These are phyloP conservation scores for Thinopyrum elongatum DNA, from an alignment of 176 grass and related monocot species.

Conservation along the genomic window DNA sequence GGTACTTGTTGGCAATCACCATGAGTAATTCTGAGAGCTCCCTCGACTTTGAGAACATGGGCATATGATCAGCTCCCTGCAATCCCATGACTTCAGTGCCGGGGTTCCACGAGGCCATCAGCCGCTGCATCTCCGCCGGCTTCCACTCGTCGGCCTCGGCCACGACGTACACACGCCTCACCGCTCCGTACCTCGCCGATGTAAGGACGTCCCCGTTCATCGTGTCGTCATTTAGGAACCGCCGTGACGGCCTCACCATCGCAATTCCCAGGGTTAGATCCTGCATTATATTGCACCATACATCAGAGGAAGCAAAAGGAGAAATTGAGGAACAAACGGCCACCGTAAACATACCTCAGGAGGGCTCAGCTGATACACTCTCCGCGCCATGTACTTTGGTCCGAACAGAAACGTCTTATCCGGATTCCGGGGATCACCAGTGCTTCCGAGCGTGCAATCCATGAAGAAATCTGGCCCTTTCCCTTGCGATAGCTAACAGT, in stretches of 20 bases:
- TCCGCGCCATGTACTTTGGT: background rate
- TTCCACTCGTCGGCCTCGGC: constrained; percentile 10
- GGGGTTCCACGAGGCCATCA: constrained; percentile 42
- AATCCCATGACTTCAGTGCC: constrained; percentile 35
- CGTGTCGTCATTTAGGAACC: constrained; percentile 15
- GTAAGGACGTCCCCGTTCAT: constrained; percentile 10
- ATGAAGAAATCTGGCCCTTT: background rate
- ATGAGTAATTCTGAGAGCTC: constrained; percentile 34
- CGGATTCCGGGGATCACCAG: background rate
- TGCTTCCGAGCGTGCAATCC: background rate
- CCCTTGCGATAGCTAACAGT: background rate
- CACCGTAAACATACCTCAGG: background rate
- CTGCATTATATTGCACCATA: background rate
- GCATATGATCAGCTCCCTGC: constrained; percentile 48
- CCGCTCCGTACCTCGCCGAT: constrained; percentile 26
- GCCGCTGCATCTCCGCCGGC: background rate
- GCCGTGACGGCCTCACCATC: constrained; percentile 5
- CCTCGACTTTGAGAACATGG: constrained; percentile 42
- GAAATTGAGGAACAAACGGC: too few relatives aligned
- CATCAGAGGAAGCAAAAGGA: too few relatives aligned
- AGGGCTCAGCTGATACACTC: constrained; percentile 23
- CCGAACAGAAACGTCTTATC: constrained; percentile 25
- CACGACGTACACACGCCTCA: constrained; percentile 34
- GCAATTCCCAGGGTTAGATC: constrained; percentile 33
- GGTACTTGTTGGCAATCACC: constrained; percentile 25